phyloP scores from a whole-genome alignment of 1,284 basidiomycete species.

The Ustilago tritici region DNA sequence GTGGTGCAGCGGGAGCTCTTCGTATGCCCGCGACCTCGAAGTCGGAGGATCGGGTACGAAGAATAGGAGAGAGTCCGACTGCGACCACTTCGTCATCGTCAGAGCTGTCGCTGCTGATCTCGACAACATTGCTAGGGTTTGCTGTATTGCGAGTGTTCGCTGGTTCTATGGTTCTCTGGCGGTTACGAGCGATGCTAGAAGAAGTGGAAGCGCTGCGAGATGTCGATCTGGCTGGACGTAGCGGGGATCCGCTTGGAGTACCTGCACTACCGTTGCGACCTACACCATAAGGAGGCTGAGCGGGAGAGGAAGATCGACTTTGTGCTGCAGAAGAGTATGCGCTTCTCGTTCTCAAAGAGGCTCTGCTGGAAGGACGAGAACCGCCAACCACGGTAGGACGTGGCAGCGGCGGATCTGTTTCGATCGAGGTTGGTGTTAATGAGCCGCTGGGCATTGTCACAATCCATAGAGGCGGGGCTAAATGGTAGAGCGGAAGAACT shows the following conservation, averaged over 20 bases:
- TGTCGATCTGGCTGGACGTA: neutral
- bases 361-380: conserved; percentile 27
- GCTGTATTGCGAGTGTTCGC: neutral
- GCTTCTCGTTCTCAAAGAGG: conserved; percentile 26
- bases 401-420: conserved; percentile 25
- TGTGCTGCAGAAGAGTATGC: conserved; percentile 9
- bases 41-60: conserved; percentile 10
- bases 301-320: conserved; percentile 30
- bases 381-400: conserved; percentile 36
- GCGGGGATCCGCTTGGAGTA: neutral
- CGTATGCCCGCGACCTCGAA: conserved; percentile 33
- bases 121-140: conserved; percentile 23
- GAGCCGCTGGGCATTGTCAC: conserved; percentile 9
- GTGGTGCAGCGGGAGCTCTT: conserved; percentile 12
- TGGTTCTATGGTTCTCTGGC: neutral
- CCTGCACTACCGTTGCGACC: neutral
- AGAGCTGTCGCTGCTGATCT: conserved; percentile 48
- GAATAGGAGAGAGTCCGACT: conserved; percentile 3
- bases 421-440: neutral
- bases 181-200: conserved; percentile 4
- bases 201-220: conserved; percentile 13
- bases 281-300: neutral
- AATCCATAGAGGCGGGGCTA: neutral
- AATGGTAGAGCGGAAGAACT: neutral
- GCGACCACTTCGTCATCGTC: conserved; percentile 26